phyloP scores from a whole-genome alignment of 2,329 filamentous ascomycete genomes.

The Xylaria arbuscula region DNA sequence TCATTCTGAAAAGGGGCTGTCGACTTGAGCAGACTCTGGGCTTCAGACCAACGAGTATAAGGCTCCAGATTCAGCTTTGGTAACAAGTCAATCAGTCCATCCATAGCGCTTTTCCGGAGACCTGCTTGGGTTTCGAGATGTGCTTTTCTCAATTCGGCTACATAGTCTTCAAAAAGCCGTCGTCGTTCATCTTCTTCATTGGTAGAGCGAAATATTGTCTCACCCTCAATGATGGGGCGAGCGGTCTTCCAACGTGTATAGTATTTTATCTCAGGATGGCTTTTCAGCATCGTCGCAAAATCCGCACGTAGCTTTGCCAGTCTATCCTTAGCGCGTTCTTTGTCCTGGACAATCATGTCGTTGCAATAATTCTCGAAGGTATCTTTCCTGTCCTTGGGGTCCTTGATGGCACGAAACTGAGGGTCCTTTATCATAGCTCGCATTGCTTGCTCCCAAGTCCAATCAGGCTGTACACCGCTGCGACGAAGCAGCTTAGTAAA shows the following conservation, averaged over 20 bases:
- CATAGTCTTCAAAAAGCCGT: constrained; percentile 93
- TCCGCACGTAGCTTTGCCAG: constrained; percentile 90
- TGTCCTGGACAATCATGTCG: constrained; percentile 90
- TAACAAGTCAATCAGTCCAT: constrained; percentile 81
- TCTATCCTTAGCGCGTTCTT: constrained; percentile 92
- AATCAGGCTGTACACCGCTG: constrained; percentile 87
- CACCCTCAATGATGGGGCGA: constrained; percentile 90
- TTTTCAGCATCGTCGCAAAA: constrained; percentile 95
- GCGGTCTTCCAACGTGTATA: constrained; percentile 98
- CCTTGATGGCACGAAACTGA: constrained; percentile 91
- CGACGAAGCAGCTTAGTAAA: constrained; percentile 91
- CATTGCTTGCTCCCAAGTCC: constrained; percentile 92
- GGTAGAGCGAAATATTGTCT: constrained; percentile 94
- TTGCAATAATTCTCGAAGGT: constrained; percentile 96
- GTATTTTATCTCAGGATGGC: constrained; percentile 95
- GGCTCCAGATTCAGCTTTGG: constrained; percentile 86
- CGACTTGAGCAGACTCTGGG: constrained; percentile 81
- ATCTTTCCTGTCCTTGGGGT: constrained; percentile 87
- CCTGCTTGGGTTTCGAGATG: constrained; percentile 80
- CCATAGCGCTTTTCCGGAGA: constrained; percentile 82
- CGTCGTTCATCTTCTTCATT: constrained; percentile 88
- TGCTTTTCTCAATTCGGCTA: constrained; percentile 82
- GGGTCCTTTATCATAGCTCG: constrained; percentile 87
- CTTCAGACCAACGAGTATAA: constrained; percentile 94
- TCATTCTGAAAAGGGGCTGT: constrained; percentile 82